Conservation (phyloP, 2,329 filamentous ascomycete species). For the Colletotrichum tabaci region DNA sequence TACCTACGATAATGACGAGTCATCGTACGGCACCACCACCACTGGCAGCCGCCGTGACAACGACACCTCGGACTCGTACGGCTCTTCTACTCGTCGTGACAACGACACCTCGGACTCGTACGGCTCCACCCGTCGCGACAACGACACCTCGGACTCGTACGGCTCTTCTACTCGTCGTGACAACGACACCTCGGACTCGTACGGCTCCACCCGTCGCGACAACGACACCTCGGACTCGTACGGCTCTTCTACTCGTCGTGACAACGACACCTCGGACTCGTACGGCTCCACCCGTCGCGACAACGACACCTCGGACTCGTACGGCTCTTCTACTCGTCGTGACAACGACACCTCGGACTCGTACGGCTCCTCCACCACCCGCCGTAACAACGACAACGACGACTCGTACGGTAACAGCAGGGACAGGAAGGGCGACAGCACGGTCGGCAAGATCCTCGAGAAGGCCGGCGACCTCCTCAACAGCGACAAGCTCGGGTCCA, state of each 20-base stretch:
- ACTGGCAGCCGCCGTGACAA: constrained; percentile 33
- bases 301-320: constrained; percentile 38
- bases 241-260: constrained; percentile 19
- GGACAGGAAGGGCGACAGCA: constrained; percentile 57
- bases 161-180: constrained; percentile 43
- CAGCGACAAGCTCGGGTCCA: constrained; percentile 62
- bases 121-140: constrained; percentile 45
- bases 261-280: constrained; percentile 31
- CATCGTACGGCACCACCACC: constrained; percentile 43
- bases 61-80: constrained; percentile 40
- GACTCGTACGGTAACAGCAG: constrained; percentile 44
- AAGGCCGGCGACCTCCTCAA: constrained; percentile 67
- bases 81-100: constrained; percentile 21
- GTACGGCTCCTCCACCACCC: constrained; percentile 44
- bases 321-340: constrained; percentile 40
- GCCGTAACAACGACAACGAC: constrained; percentile 39
- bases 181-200: constrained; percentile 40
- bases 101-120: constrained; percentile 38
- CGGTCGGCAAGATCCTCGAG: constrained; percentile 71
- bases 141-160: constrained; percentile 39
- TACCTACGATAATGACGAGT: constrained; percentile 36
- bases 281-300: constrained; percentile 44
- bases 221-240: constrained; percentile 42
- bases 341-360: constrained; percentile 44
- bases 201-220: constrained; percentile 43